Evolutionary conservation across 2,329 filamentous ascomycete species (phyloP).

Genomic region (Penicillium rolfsii): DNA sequence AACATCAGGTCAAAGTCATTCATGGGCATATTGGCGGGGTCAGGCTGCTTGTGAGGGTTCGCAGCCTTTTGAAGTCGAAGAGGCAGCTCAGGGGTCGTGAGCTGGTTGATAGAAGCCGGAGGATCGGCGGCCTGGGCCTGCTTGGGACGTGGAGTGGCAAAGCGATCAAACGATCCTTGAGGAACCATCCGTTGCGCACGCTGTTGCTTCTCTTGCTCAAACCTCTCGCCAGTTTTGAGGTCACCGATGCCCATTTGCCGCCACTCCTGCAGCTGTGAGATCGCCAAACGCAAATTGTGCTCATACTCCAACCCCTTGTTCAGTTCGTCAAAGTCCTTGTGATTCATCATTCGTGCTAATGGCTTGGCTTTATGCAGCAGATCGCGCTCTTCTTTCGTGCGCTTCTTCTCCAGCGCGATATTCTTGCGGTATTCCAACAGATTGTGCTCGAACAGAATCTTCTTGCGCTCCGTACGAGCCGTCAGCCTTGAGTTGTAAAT

Average conservation of each 20-base stretch:
- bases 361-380: slow-evolving; percentile 92
- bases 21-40: slow-evolving; percentile 40
- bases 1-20: slow-evolving; percentile 60
- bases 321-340: slow-evolving; percentile 83
- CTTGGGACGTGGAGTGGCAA: slow-evolving; percentile 73
- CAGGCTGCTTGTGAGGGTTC: slow-evolving; percentile 31
- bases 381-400: slow-evolving; percentile 92
- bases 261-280: slow-evolving; percentile 92
- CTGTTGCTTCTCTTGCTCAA: slow-evolving; percentile 82
- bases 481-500: slow-evolving; percentile 95
- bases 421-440: slow-evolving; percentile 94
- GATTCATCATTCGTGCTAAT: slow-evolving; percentile 95
- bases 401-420: slow-evolving; percentile 84
- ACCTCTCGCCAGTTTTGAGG: slow-evolving; percentile 84
- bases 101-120: slow-evolving; percentile 71
- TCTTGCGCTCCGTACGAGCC: slow-evolving; percentile 89
- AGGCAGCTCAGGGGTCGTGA: slow-evolving; percentile 79
- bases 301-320: slow-evolving; percentile 86
- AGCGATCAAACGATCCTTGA: slow-evolving; percentile 82
- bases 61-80: slow-evolving; percentile 58
- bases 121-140: slow-evolving; percentile 70
- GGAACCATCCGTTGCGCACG: slow-evolving; percentile 68
- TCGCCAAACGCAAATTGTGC: slow-evolving; percentile 86
- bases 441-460: slow-evolving; percentile 94
- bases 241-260: slow-evolving; percentile 81